Percentiles rank a stretch among this genome's conserved stretches.
phyloP scores from a whole-genome alignment of 2,329 filamentous ascomycete genomes.

The Pseudocercospora ulei region DNA sequence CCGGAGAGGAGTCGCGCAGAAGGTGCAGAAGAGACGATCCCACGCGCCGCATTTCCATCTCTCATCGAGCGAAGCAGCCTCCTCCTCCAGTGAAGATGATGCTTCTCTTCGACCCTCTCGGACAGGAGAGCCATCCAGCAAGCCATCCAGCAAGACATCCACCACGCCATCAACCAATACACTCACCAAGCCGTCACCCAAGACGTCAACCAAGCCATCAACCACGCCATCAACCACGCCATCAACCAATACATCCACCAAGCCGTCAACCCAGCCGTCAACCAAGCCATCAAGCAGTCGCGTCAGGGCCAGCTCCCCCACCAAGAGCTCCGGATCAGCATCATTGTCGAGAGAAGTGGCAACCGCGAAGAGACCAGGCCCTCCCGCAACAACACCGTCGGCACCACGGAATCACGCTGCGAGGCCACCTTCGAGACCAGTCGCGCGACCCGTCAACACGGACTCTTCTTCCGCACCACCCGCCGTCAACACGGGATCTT shows the following conservation, averaged over 20 bases:
- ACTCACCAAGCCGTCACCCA: too few relatives aligned
- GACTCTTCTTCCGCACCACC: too few relatives aligned
- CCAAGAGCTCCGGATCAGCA: not conserved
- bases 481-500: too few relatives aligned
- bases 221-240: too few relatives aligned
- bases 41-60: not conserved
- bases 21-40: constrained; percentile 12
- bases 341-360: not conserved
- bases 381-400: not conserved
- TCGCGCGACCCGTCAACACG: not conserved
- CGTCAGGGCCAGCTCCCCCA: not conserved
- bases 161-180: too few relatives aligned
- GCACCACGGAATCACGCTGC: constrained; percentile 5
- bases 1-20: constrained; percentile 24
- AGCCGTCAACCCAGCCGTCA: too few relatives aligned
- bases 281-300: not conserved
- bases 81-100: too few relatives aligned
- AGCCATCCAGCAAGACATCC: too few relatives aligned
- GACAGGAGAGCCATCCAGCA: too few relatives aligned
- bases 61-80: constrained; percentile 12
- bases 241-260: too few relatives aligned
- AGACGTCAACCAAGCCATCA: too few relatives aligned
- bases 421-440: not conserved
- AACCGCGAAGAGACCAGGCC: constrained; percentile 1
- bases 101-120: too few relatives aligned